Conservation (phyloP, 148 eudicot species). For the Vaccinium darrowii region DNA sequence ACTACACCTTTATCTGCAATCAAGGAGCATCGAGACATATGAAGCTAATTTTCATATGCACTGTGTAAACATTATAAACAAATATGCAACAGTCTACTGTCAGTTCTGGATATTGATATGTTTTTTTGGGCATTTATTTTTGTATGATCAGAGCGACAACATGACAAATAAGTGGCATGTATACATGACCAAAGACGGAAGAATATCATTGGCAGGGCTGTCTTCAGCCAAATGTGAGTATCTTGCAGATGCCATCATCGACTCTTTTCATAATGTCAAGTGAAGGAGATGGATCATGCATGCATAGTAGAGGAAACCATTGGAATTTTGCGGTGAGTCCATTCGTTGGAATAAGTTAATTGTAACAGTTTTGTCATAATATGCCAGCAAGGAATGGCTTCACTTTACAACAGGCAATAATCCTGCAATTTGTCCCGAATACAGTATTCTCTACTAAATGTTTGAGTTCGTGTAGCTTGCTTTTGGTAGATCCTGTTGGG, state of each 20-base stretch:
- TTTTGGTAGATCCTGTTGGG: background rate
- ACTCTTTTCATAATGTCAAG: conserved; percentile 81
- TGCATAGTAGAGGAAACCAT: background rate
- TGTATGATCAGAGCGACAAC: conserved; percentile 71
- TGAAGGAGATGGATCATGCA: conserved; percentile 26
- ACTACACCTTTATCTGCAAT: background rate
- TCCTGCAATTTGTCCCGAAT: background rate
- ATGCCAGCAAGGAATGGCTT: background rate
- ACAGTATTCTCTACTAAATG: background rate
- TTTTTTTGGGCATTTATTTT: background rate
- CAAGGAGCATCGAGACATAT: background rate
- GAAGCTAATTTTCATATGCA: background rate
- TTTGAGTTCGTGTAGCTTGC: background rate
- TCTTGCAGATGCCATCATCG: conserved; percentile 95
- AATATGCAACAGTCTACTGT: background rate
- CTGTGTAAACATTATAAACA: background rate
- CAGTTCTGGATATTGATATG: background rate
- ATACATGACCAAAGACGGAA: conserved; percentile 97
- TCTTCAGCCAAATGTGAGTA: conserved; percentile 90
- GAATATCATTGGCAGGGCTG: conserved; percentile 90
- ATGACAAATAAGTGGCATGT: conserved; percentile 95
- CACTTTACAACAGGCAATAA: background rate
- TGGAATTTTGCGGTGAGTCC: conserved; percentile 18
- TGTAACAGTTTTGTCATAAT: conserved; percentile 13
- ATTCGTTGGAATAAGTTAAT: background rate